phyloP scores from a whole-genome alignment of 768 basidiomycete genomes.

The Boletus rubescentipes region DNA sequence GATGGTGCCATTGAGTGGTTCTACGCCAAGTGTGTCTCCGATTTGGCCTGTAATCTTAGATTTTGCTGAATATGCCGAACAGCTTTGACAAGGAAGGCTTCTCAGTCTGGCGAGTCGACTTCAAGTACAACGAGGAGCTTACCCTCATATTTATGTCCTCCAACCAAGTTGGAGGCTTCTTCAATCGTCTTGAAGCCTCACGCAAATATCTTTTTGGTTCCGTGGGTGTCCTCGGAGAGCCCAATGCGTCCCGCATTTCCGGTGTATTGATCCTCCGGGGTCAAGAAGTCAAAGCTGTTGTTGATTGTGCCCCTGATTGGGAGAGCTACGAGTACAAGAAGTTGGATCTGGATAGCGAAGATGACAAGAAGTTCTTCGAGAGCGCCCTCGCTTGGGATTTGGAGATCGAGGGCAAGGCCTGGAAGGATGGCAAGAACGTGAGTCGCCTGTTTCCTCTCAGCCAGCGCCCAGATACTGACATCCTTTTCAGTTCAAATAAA shows the following conservation, averaged over 20 bases:
- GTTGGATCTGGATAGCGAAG: slow-evolving; percentile 70
- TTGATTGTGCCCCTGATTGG: slow-evolving; percentile 85
- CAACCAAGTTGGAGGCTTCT: slow-evolving; percentile 94
- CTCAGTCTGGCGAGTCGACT: slow-evolving; percentile 90
- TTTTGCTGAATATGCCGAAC: slow-evolving; percentile 5
- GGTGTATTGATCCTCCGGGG: slow-evolving; percentile 87
- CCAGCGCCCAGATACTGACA: not conserved
- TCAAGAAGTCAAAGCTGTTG: slow-evolving; percentile 63
- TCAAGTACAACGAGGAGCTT: slow-evolving; percentile 95
- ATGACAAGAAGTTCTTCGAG: slow-evolving; percentile 90
- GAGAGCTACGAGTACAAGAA: slow-evolving; percentile 83
- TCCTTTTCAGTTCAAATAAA: slow-evolving; percentile 23
- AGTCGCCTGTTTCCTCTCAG: slow-evolving; percentile 34
- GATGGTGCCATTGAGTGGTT: slow-evolving; percentile 92
- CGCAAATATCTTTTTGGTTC: slow-evolving; percentile 97
- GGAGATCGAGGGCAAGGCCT: slow-evolving; percentile 83
- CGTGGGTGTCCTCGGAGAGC: slow-evolving; percentile 81
- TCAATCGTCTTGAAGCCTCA: slow-evolving; percentile 96
- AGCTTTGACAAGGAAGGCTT: slow-evolving; percentile 89
- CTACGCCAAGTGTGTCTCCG: slow-evolving; percentile 75
- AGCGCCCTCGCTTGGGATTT: slow-evolving; percentile 93
- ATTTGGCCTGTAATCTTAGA: not conserved
- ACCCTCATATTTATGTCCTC: slow-evolving; percentile 92
- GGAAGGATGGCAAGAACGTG: slow-evolving; percentile 89
- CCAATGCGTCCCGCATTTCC: slow-evolving; percentile 76